phyloP scores from a whole-genome alignment of 345 rosid genomes.

The Eucalyptus regnans region DNA sequence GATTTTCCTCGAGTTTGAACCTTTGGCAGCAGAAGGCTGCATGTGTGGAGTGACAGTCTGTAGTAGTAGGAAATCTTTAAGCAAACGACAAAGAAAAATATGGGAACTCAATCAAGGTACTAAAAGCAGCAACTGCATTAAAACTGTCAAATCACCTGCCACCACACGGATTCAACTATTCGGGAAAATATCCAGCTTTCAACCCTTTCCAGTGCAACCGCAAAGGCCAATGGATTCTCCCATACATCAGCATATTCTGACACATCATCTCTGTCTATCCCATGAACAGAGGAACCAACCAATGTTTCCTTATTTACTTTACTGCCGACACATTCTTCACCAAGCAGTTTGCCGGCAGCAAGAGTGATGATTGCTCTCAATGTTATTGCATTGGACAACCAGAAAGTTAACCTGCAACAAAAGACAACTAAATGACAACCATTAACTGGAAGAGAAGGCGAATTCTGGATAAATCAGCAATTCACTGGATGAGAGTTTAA shows the following conservation, averaged over 20 bases:
- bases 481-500: neutral
- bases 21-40: conserved; percentile 62
- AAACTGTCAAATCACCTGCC: conserved; percentile 55
- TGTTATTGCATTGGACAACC: conserved; percentile 79
- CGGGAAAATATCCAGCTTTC: conserved; percentile 91
- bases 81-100: neutral
- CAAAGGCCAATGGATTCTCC: conserved; percentile 51
- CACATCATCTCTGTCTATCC: neutral
- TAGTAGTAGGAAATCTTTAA: neutral
- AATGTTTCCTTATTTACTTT: neutral
- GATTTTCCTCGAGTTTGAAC: conserved; percentile 44
- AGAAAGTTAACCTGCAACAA: conserved; percentile 70
- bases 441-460: neutral
- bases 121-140: neutral
- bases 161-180: conserved; percentile 83
- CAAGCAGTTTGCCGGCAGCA: conserved; percentile 16
- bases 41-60: conserved; percentile 87
- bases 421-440: neutral
- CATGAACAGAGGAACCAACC: neutral
- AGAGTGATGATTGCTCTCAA: conserved; percentile 57
- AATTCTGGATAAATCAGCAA: neutral
- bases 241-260: conserved; percentile 28
- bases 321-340: neutral
- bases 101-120: neutral
- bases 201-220: conserved; percentile 61